These are phyloP conservation scores for Lactarius akahatsu DNA, from an alignment of 768 basidiomycete species.

Conservation along the genomic window DNA sequence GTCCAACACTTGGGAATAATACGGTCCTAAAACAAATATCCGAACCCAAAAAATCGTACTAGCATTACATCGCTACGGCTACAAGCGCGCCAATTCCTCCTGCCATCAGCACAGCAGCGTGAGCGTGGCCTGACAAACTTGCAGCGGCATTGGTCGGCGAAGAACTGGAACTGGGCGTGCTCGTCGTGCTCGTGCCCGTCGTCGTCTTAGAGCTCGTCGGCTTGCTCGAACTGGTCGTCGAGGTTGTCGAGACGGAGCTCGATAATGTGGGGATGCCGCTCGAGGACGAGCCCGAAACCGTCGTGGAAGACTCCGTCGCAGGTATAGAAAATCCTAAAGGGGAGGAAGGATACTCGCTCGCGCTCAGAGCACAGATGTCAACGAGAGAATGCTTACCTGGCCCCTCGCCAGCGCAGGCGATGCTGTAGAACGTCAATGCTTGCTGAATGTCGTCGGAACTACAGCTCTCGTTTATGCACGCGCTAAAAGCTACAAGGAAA, in stretches of 20 bases:
- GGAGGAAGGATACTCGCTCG: not conserved
- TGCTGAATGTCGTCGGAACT: not conserved
- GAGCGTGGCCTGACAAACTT: not conserved
- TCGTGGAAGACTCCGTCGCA: not conserved
- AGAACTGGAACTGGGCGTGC: not conserved
- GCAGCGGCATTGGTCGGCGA: conserved; percentile 8
- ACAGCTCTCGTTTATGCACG: not conserved
- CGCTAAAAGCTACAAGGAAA: not conserved
- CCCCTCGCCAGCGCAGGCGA: not conserved
- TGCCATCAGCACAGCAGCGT: conserved; percentile 7
- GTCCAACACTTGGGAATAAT: no score
- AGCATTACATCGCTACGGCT: not conserved
- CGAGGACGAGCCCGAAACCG: not conserved
- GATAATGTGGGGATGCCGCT: not conserved
- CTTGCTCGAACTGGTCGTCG: not conserved
- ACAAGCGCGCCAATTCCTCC: conserved; percentile 14
- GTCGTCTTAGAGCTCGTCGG: not conserved
- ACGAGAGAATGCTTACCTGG: not conserved
- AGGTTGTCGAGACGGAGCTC: no score
- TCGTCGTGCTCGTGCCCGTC: not conserved
- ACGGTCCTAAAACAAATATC: not conserved
- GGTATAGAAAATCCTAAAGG: not conserved
- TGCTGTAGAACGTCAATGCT: not conserved
- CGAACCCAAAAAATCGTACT: not conserved
- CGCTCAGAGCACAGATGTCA: not conserved